Conservation (phyloP, 108 stramenopile species). For the Aurantiochytrium sp. region DNA sequence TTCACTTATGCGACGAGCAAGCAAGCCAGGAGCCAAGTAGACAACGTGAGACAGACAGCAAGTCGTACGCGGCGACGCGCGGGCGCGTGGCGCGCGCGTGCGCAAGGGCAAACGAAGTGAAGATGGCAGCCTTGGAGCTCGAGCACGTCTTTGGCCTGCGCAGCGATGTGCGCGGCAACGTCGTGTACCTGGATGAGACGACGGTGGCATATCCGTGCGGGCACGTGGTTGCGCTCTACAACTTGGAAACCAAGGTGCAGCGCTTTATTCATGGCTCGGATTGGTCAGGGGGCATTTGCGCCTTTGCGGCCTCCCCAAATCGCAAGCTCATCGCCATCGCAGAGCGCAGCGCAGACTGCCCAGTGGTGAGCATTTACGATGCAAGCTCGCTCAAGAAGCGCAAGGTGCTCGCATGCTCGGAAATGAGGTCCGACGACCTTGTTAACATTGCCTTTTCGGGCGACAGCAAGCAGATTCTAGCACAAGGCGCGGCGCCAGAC, state of each 20-base stretch:
- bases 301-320: slow-evolving; percentile 32
- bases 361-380: slow-evolving; percentile 39
- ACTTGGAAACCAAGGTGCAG: slow-evolving; percentile 28
- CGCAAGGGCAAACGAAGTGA: too few species aligned
- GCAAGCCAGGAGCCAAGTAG: too few species aligned
- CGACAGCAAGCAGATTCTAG: slow-evolving; percentile 40
- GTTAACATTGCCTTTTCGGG: slow-evolving; percentile 36
- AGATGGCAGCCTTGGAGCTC: neutral
- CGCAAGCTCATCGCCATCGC: slow-evolving; percentile 11
- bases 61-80: too few species aligned
- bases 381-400: slow-evolving; percentile 36
- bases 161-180: neutral
- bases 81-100: too few species aligned
- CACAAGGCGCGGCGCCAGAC: slow-evolving; percentile 37
- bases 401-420: slow-evolving; percentile 26
- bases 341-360: neutral
- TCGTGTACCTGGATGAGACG: slow-evolving; percentile 28
- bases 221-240: slow-evolving; percentile 42
- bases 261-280: slow-evolving; percentile 44
- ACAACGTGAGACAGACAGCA: too few species aligned
- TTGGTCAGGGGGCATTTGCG: slow-evolving; percentile 30
- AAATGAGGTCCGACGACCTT: slow-evolving; percentile 1
- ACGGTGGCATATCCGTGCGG: slow-evolving; percentile 30
- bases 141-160: slow-evolving; percentile 3
- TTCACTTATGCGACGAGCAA: too few species aligned